Base-by-base conservation (phyloP, 164 flowering plant species). In the Saururus chinensis region DNA sequence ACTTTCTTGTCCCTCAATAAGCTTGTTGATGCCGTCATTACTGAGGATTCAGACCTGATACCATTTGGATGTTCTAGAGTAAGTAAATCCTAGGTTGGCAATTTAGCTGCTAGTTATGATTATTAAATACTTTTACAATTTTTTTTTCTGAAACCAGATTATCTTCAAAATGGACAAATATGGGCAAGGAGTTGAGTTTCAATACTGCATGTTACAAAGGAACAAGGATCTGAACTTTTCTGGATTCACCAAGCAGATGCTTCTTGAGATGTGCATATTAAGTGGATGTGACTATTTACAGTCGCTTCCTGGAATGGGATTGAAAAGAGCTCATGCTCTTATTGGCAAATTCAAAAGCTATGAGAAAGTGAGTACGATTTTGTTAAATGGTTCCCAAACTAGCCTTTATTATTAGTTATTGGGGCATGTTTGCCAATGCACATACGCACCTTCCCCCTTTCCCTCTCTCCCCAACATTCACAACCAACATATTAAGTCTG, bases 51-150 rank as follows among this genome's bases (percentile, higher is more conserved):
- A 14, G 99, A 93, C 71, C 78, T 93, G 51, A 93, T 93, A 75
- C 86, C 99, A 41, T 93, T 88, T 79, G 97, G 99, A 53, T 93
- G 99, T 73, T 83, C 96, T 14, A 85, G 92, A 76, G 99, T 93
- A 67, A 82, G 96, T 60, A 52, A 42, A 45, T 42, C 56, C 26
- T 53, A 4, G 10, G 11, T 7, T 51, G n/a, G 35, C 17, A 26
- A 26, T 22, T 49, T n/a, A 22, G 2, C 53, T 60, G 14, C 40
- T 52, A 19, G 10, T 40, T 5, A 23, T 54, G 57, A 48, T n/a
- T 53, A 16, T 59, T 25, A 14, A 40, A 10, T 30, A n/a, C 12
- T 57, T 30, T 19, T 25, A n/a, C 21, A 1, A 20, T 55, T 9
- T 22, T 68, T 41, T 30, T 48, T 35, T 22, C 40, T 42, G 5